Evolutionary conservation across 306 rosid genomes (phyloP).

Genomic region (Macrotyloma uniflorum): DNA sequence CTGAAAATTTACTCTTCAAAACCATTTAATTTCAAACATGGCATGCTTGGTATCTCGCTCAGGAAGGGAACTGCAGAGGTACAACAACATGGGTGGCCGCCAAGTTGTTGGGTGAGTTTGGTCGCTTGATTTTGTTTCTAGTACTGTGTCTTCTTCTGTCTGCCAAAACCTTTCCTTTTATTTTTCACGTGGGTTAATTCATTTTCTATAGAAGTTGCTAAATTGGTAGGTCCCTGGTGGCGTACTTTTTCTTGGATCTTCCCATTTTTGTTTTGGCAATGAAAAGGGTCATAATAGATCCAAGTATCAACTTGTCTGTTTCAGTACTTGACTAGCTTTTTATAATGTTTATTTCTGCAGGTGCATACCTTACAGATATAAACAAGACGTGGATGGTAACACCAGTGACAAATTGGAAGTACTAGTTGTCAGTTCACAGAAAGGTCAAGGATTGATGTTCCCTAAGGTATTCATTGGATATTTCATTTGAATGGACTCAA

Average conservation of each 20-base stretch:
- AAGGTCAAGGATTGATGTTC: constrained; percentile 76
- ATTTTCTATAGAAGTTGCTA: not conserved
- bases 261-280: not conserved
- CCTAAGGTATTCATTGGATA: constrained; percentile 64
- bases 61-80: constrained; percentile 89
- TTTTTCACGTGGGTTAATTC: constrained; percentile 26
- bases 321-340: not conserved
- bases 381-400: constrained; percentile 50
- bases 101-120: constrained; percentile 87
- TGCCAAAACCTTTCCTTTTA: not conserved
- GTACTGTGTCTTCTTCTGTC: not conserved
- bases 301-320: not conserved
- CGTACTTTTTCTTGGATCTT: not conserved
- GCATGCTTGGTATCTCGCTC: constrained; percentile 83
- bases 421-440: constrained; percentile 87
- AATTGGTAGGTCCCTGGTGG: constrained; percentile 25
- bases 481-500: not conserved
- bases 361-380: constrained; percentile 90
- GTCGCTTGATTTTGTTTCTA: not conserved
- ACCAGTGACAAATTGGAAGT: constrained; percentile 67
- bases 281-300: not conserved
- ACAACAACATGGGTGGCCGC: constrained; percentile 81
- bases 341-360: constrained; percentile 45
- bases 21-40: constrained; percentile 31
- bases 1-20: too few relatives aligned